Evolutionary conservation across 805 yeast species (phyloP).

Genomic region (Schizosaccharomyces octosporus): DNA sequence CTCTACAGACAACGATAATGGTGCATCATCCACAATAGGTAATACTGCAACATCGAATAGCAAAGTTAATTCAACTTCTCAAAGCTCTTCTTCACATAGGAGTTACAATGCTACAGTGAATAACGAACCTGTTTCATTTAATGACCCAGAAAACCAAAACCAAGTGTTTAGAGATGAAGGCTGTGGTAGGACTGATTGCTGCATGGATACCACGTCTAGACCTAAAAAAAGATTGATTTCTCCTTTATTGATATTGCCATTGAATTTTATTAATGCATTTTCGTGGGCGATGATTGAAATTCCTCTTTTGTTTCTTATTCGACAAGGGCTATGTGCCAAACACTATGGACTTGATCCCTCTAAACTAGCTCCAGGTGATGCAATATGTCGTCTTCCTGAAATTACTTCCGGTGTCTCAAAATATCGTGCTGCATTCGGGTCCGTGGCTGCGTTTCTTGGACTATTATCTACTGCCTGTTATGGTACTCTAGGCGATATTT

Average conservation of each 20-base stretch:
- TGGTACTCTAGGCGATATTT: neutral
- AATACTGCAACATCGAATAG: too few species aligned
- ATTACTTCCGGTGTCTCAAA: neutral
- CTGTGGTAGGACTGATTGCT: neutral
- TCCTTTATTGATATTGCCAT: neutral
- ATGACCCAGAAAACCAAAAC: neutral
- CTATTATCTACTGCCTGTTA: neutral
- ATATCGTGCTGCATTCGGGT: neutral
- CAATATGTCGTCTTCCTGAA: neutral
- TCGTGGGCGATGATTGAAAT: conserved; percentile 1
- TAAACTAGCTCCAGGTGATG: neutral
- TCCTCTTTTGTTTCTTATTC: neutral
- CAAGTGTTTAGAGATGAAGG: neutral
- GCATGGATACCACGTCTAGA: neutral
- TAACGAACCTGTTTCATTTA: neutral
- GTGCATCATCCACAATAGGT: neutral
- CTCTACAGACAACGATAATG: neutral
- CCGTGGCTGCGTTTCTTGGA: neutral
- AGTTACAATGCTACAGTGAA: neutral
- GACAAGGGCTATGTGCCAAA: neutral
- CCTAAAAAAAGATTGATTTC: neutral
- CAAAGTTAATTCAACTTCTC: too few species aligned
- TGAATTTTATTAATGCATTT: neutral
- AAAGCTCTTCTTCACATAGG: neutral
- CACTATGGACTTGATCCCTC: neutral